Evolutionary conservation across 768 basidiomycete genomes (phyloP), one percentile per base, ranked within the genome.

Genomic region (Rickenella mellea): DNA sequence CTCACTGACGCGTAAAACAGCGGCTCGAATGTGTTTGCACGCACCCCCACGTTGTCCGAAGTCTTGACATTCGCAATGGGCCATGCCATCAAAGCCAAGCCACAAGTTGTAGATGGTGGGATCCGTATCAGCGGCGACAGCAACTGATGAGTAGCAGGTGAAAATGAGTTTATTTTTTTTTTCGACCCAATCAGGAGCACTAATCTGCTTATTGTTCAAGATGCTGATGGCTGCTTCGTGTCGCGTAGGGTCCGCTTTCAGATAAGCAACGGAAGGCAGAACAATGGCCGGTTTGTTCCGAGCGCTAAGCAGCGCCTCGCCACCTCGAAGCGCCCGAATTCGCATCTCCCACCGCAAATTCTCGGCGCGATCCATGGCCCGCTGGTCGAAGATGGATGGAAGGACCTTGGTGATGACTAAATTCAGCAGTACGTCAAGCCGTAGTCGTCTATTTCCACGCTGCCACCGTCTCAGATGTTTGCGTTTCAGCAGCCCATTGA

Each of bases 401-500:
- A 60, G 43, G n/a, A 55, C 51, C 14, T 40, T 24, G 17, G 36
- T 21, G 25, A 52, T 42, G 1, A 59, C 44, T 22, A 45, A 45
- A 21, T 41, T 30, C 8, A 55, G 28, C 7, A 63, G 49, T 12
- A 60, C 38, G 40, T 62, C 61, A 26, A 58, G 48, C 0, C 62
- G 58, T 7, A 67, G 53, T 5, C 55, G 51, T 4, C 48, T 48
- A 4, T 63, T 62, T 22, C 46, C 50, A 10, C 50, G 51, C 30
- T 58, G 55, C 51, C 50, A 57, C 21, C 44, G 50, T 0, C 24
- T 49, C 0, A 67, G 19, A 33, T 64, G 47, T 27, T 57, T 61
- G 2, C 47, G 35, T 48, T 69, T 66, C 1, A 68, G 45, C 10
- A 58, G 29, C 4, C 55, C 48, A 39, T 68, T 68, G 50, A 68